Evolutionary conservation across 352 stramenopile species (phyloP).

Genomic region (Globisporangium sylvaticum): DNA sequence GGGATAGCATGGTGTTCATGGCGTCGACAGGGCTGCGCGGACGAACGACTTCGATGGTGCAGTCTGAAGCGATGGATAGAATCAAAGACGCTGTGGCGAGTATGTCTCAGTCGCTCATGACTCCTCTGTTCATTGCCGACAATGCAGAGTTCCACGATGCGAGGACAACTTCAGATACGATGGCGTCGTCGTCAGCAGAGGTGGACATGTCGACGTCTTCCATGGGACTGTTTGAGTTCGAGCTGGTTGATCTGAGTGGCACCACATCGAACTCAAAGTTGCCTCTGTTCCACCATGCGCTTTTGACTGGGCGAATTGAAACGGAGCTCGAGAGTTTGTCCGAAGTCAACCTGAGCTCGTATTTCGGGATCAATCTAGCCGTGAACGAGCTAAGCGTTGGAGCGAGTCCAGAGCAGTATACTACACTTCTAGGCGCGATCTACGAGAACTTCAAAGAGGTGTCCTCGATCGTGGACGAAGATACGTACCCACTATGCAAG

Average conservation of each 20-base stretch:
- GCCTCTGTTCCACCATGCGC: slow-evolving; percentile 76
- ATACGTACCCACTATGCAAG: slow-evolving; percentile 69
- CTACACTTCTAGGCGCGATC: slow-evolving; percentile 69
- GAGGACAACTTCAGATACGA: slow-evolving; percentile 33
- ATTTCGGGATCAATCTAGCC: slow-evolving; percentile 56
- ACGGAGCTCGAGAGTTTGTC: slow-evolving; percentile 65
- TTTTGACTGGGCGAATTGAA: slow-evolving; percentile 76
- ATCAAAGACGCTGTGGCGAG: slow-evolving; percentile 57
- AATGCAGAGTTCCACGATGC: slow-evolving; percentile 85
- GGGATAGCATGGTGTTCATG: slow-evolving; percentile 63
- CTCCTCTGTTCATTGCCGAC: slow-evolving; percentile 72
- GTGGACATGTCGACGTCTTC: slow-evolving; percentile 56
- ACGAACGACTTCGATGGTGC: slow-evolving; percentile 13
- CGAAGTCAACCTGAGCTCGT: slow-evolving; percentile 58
- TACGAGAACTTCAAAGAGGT: slow-evolving; percentile 87
- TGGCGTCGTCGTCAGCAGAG: slow-evolving; percentile 25
- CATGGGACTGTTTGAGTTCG: slow-evolving; percentile 76
- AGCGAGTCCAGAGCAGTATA: slow-evolving; percentile 59
- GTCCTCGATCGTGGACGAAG: slow-evolving; percentile 68
- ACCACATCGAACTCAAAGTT: slow-evolving; percentile 46
- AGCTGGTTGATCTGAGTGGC: slow-evolving; percentile 78
- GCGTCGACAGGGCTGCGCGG: slow-evolving; percentile 20
- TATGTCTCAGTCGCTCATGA: slow-evolving; percentile 79
- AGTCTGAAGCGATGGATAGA: slow-evolving; percentile 43
- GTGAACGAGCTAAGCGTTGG: slow-evolving; percentile 80